Conservation (phyloP, 441 rosid species). For the California macrophylla region DNA sequence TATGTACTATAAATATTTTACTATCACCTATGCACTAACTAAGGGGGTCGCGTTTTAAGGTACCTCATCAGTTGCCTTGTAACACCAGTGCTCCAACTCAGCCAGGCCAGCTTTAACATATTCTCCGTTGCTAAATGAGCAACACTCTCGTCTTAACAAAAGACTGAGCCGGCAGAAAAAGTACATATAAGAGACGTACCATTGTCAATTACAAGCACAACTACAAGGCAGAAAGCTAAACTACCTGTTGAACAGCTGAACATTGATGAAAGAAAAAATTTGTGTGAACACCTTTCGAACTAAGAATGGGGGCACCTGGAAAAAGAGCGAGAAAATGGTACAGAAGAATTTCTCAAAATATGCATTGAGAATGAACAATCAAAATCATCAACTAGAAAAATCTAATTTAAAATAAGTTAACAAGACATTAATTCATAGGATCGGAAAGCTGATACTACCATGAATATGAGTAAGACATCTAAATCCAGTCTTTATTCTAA, state of each 20-base stretch:
- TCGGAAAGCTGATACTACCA: neutral
- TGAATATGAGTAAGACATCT: neutral
- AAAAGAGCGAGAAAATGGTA: constrained; percentile 2
- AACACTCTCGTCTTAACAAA: constrained; percentile 84
- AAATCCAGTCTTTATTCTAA: neutral
- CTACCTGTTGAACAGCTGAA: constrained; percentile 80
- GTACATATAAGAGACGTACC: neutral
- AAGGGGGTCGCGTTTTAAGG: constrained; percentile 6
- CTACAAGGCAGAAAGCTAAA: neutral
- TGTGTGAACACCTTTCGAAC: constrained; percentile 81
- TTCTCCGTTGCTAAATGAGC: constrained; percentile 98
- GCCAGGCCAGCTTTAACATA: constrained; percentile 93
- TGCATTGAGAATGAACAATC: neutral
- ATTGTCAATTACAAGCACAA: neutral
- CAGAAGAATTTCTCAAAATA: neutral
- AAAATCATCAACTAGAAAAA: too few species aligned
- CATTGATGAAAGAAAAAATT: constrained; percentile 85
- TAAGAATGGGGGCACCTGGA: constrained; percentile 77
- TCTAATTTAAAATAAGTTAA: too few species aligned
- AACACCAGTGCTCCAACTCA: constrained; percentile 96
- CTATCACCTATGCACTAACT: constrained; percentile 7
- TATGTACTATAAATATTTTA: neutral
- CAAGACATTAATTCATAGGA: too few species aligned
- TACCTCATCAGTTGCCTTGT: constrained; percentile 95
- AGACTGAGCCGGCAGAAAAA: constrained; percentile 41